Percentiles rank a stretch among this genome's conserved stretches.
Evolutionary conservation across 352 stramenopile genomes (phyloP).

Genomic region (Globisporangium iwayamae): DNA sequence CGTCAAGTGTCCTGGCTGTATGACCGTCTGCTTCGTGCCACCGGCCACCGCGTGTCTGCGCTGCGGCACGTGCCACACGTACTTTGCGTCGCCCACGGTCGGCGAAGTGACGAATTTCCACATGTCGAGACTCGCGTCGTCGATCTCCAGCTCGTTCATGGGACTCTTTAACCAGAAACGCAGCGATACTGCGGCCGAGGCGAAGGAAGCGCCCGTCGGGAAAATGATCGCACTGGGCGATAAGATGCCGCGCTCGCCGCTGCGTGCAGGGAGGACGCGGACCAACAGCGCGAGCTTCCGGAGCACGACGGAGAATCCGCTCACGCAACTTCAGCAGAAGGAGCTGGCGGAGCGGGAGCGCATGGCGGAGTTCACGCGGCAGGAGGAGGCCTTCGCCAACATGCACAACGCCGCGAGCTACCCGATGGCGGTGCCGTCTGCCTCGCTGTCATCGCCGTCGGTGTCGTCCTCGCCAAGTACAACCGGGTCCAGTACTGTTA

Average conservation of each 20-base stretch:
- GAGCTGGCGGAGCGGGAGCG: slow-evolving; percentile 7
- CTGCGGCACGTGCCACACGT: slow-evolving; percentile 76
- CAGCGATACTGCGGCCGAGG: slow-evolving; percentile 22
- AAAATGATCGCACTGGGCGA: slow-evolving; percentile 62
- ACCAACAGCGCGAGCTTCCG: slow-evolving; percentile 33
- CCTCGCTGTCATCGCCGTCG: background rate
- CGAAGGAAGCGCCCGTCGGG: slow-evolving; percentile 46
- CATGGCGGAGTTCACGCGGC: slow-evolving; percentile 14
- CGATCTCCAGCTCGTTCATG: slow-evolving; percentile 75
- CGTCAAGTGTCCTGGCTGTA: slow-evolving; percentile 78
- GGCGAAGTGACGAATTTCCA: slow-evolving; percentile 84
- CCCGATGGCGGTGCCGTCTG: slow-evolving; percentile 3
- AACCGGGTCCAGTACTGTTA: background rate
- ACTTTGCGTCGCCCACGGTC: slow-evolving; percentile 77
- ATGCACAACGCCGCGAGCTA: slow-evolving; percentile 17
- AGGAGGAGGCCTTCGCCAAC: slow-evolving; percentile 17
- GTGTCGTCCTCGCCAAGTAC: background rate
- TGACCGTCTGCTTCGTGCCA: slow-evolving; percentile 68
- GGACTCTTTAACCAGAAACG: slow-evolving; percentile 55
- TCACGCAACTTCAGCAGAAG: slow-evolving; percentile 5
- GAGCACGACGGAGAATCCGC: slow-evolving; percentile 5
- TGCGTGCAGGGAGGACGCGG: slow-evolving; percentile 21
- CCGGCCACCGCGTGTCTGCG: slow-evolving; percentile 73
- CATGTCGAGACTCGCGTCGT: slow-evolving; percentile 69
- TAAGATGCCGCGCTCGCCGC: slow-evolving; percentile 31